Evolutionary conservation across 768 basidiomycete species (phyloP), one percentile per base, ranked within the genome.

Genomic region (Leccinum subtestaceum): DNA sequence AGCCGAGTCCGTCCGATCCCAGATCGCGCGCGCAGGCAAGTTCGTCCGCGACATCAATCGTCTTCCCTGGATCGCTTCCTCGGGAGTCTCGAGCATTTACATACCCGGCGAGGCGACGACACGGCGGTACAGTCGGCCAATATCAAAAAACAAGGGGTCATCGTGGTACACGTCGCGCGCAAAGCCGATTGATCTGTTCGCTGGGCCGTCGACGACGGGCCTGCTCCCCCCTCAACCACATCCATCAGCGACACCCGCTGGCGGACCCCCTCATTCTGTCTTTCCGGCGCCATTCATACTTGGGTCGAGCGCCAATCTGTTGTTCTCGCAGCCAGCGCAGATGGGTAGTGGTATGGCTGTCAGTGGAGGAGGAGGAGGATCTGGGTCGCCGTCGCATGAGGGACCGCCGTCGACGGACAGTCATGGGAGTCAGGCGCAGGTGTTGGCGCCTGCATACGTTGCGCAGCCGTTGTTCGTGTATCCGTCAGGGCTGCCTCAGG

Each of bases 81-180:
- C 77, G 5, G 77, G 78, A 19, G 76, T 79, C 40, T 81, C 81
- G 12, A 75, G 71, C n/a, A 78, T 81, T 49, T 81, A 81, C 63
- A 67, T 79, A 54, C 80, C 81, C 1, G 76, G 79, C 1, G 68
- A 74, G 29, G 58, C 71, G 19, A 65, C 67, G 9, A 61, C 60
- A 0, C 64, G 73, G 23, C 67, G 72, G 36, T 67, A 70, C 56
- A 73, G 72, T 51, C 62, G 72, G 11, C 71, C 65, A 2, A 62
- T 69, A 15, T 15, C 54, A 12, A 74, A 68, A 56, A 61, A 67
- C 49, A 63, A 72, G 19, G 68, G 67, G 1, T 60, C 61, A 23
- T 69, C 68, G 1, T 73, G 73, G 72, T 73, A 73, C n/a, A 56
- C 57, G 0, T 60, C 65, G 23, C 71, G 71, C 15, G 61, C 72